These are phyloP conservation scores for Ophiocordyceps australis DNA, from an alignment of 2,329 filamentous ascomycete species.

Conservation along the genomic window DNA sequence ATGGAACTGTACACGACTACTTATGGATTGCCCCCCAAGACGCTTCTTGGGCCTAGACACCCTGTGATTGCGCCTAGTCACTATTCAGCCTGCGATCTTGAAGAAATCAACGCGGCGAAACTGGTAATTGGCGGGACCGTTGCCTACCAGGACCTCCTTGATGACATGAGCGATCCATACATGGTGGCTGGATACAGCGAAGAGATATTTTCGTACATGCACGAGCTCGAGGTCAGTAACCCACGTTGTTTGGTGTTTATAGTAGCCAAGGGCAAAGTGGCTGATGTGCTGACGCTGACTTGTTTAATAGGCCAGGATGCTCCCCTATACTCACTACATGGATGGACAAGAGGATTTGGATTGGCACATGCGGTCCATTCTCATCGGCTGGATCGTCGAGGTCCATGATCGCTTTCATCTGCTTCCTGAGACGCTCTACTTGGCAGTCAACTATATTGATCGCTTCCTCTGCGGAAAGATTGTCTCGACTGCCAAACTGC, in stretches of 20 bases:
- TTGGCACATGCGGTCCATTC: constrained; percentile 94
- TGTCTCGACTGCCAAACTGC: constrained; percentile 84
- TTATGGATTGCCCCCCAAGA: too few species aligned
- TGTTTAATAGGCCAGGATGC: constrained; percentile 45
- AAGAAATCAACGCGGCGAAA: too few species aligned
- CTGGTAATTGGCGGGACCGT: too few species aligned
- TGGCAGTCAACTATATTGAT: constrained; percentile 93
- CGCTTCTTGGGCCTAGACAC: too few species aligned
- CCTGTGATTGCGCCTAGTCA: too few species aligned
- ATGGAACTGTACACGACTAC: too few species aligned
- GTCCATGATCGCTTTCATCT: constrained; percentile 85
- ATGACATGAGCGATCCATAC: constrained; percentile 82
- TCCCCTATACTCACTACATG: constrained; percentile 91
- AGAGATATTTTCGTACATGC: constrained; percentile 91
- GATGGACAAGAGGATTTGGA: constrained; percentile 92
- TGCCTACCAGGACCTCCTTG: too few species aligned
- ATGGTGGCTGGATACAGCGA: constrained; percentile 97
- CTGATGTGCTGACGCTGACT: constrained; percentile 6
- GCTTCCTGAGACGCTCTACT: constrained; percentile 85
- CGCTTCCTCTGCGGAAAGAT: constrained; percentile 90
- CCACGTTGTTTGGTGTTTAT: too few species aligned
- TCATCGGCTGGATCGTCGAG: constrained; percentile 97
- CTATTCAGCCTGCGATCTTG: too few species aligned
- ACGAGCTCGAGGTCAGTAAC: constrained; percentile 62
- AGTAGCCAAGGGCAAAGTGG: too few species aligned